Percentiles rank a stretch among this genome's conserved stretches.
phyloP scores from a whole-genome alignment of 768 basidiomycete species.

The Lentinula boryana region DNA sequence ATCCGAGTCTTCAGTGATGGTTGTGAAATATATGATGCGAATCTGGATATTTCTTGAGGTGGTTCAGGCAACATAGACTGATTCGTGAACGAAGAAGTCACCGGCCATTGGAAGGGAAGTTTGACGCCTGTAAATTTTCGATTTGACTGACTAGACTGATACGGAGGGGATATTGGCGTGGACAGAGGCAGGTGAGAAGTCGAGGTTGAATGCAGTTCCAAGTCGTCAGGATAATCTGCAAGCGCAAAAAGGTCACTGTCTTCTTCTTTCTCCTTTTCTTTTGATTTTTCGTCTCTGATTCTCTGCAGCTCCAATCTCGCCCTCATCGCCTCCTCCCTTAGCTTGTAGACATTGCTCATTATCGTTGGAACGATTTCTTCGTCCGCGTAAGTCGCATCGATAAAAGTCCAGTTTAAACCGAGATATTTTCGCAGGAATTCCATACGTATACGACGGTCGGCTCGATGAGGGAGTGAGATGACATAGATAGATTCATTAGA shows the following conservation, averaged over 20 bases:
- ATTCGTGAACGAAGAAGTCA: neutral
- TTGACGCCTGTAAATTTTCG: neutral
- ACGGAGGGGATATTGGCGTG: no score
- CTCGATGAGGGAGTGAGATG: neutral
- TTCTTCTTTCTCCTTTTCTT: neutral
- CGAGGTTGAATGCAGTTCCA: neutral
- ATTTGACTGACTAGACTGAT: neutral
- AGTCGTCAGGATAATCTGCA: neutral
- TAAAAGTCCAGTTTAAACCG: conserved; percentile 1
- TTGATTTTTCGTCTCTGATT: neutral
- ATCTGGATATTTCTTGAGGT: neutral
- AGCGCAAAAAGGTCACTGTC: neutral
- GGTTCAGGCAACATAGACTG: neutral
- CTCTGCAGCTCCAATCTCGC: neutral
- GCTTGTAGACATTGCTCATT: neutral
- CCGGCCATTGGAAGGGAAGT: conserved; percentile 6
- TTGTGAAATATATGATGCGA: neutral
- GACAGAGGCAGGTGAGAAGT: neutral
- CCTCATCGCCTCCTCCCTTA: neutral
- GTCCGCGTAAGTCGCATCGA: neutral
- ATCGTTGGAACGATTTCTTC: neutral
- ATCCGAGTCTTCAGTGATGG: neutral
- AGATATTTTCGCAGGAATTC: conserved; percentile 1
- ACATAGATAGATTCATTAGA: conserved; percentile 2
- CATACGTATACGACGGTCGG: conserved; percentile 2